A percentile compares a stretch with the other conserved stretches of the same genome.
Evolutionary conservation across 176 grass and related monocot genomes (phyloP).

Genomic region (Cenchrus americanus): DNA sequence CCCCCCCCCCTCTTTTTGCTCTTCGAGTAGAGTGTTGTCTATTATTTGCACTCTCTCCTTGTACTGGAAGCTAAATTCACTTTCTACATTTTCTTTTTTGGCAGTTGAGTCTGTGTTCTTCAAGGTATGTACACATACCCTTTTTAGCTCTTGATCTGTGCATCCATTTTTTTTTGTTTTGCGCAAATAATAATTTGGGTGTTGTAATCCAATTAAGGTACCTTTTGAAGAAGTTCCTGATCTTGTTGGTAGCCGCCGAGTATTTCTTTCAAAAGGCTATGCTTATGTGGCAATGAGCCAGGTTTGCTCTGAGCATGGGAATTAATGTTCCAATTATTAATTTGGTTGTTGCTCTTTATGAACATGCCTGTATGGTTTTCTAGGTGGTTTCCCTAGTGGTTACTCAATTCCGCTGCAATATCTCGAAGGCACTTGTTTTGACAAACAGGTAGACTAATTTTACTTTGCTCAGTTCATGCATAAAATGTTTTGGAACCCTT

Average conservation of each 20-base stretch:
- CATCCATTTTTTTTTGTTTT: not conserved
- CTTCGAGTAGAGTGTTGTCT: conserved; percentile 14
- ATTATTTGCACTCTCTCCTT: conserved; percentile 17
- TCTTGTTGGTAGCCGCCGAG: conserved; percentile 70
- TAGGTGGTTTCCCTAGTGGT: conserved; percentile 96
- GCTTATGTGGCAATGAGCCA: conserved; percentile 97
- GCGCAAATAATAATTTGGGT: conserved; percentile 22
- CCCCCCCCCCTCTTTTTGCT: conserved; percentile 14
- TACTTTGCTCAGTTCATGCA: conserved; percentile 9
- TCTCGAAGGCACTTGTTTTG: conserved; percentile 91
- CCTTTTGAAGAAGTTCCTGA: conserved; percentile 98
- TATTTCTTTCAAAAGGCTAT: conserved; percentile 90
- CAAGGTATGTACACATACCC: conserved; percentile 56
- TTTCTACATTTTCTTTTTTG: conserved; percentile 37
- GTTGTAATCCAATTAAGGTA: conserved; percentile 54
- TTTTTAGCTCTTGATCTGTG: conserved; percentile 24
- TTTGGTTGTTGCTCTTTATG: conserved; percentile 22
- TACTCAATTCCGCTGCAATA: conserved; percentile 89
- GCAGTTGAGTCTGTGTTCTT: conserved; percentile 90
- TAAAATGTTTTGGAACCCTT: conserved; percentile 2
- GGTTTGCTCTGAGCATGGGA: conserved; percentile 50
- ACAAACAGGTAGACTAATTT: conserved; percentile 78
- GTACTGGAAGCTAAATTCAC: conserved; percentile 32
- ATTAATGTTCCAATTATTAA: conserved; percentile 18
- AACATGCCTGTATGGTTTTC: conserved; percentile 37